phyloP scores from a whole-genome alignment of 495 filamentous ascomycete genomes.

The Neurospora discreta region DNA sequence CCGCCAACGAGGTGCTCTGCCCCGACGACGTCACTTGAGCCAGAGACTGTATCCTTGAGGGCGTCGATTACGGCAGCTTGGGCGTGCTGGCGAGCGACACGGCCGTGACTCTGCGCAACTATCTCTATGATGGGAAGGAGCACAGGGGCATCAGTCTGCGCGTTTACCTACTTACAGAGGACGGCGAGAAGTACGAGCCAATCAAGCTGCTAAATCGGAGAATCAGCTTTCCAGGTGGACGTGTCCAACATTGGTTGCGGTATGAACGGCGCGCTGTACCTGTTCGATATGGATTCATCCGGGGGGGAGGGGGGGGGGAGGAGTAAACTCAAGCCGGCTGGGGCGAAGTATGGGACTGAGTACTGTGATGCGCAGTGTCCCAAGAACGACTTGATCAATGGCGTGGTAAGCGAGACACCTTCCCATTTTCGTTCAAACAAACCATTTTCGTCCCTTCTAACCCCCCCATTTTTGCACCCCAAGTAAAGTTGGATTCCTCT shows the following conservation, averaged over 20 bases:
- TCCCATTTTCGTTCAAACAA: background rate
- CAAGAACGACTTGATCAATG: conserved; percentile 43
- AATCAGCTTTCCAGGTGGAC: conserved; percentile 54
- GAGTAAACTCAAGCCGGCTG: conserved; percentile 45
- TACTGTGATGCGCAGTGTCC: conserved; percentile 64
- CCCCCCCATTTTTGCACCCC: background rate
- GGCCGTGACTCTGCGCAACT: conserved; percentile 34
- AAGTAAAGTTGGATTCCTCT: conserved; percentile 36
- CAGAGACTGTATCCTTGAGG: conserved; percentile 38
- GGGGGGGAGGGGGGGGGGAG: conserved; percentile 48
- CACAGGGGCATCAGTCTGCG: conserved; percentile 36
- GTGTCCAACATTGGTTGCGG: conserved; percentile 50
- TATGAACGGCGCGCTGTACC: conserved; percentile 58
- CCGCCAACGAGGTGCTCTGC: conserved; percentile 35
- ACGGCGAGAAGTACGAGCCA: conserved; percentile 46
- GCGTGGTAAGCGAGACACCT: conserved; percentile 27
- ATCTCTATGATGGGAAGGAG: conserved; percentile 20
- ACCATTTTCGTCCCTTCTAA: background rate
- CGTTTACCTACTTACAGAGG: conserved; percentile 47
- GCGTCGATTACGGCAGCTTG: conserved; percentile 30
- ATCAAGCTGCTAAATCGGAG: conserved; percentile 48
- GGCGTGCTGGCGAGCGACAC: conserved; percentile 35
- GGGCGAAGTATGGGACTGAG: conserved; percentile 53
- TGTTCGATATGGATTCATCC: conserved; percentile 48
- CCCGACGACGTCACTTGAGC: conserved; percentile 39